Percentiles rank a stretch among this genome's conserved stretches.
phyloP scores from a whole-genome alignment of 2,329 filamentous ascomycete species.

The Xylariaceae sp. region DNA sequence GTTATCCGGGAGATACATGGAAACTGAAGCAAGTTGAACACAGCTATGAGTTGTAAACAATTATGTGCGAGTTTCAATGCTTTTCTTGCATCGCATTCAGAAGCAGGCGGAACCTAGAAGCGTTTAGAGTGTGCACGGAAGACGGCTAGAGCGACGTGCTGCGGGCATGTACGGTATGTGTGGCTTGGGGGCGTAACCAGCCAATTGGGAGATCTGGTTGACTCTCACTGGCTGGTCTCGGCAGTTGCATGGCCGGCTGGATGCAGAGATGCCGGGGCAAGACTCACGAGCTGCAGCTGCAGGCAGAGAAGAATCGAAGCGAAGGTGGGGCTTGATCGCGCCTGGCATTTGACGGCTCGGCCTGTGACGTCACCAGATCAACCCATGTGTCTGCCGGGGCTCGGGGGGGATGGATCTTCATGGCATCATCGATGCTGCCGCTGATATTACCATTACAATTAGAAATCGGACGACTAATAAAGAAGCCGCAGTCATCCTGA shows the following conservation, averaged over 20 bases:
- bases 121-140: not conserved
- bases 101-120: not conserved
- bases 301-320: not conserved
- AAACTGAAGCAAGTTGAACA: too few species aligned
- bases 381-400: not conserved
- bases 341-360: not conserved
- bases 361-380: not conserved
- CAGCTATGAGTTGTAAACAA: too few species aligned
- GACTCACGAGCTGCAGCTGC: not conserved
- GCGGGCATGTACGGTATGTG: not conserved
- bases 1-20: too few species aligned
- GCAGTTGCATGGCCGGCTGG: constrained; percentile 5
- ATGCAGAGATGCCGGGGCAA: not conserved
- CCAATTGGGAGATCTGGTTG: constrained; percentile 14
- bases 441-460: not conserved
- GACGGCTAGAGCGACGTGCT: constrained; percentile 12
- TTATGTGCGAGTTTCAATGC: too few species aligned
- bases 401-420: not conserved
- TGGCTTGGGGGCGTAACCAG: constrained; percentile 9
- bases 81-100: not conserved
- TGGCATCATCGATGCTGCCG: not conserved
- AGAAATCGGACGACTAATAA: too few species aligned
- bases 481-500: too few species aligned
- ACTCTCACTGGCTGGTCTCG: constrained; percentile 14
- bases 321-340: not conserved